Base-by-base conservation (phyloP, 2,329 filamentous ascomycete species). In the Talaromyces verruculosus region DNA sequence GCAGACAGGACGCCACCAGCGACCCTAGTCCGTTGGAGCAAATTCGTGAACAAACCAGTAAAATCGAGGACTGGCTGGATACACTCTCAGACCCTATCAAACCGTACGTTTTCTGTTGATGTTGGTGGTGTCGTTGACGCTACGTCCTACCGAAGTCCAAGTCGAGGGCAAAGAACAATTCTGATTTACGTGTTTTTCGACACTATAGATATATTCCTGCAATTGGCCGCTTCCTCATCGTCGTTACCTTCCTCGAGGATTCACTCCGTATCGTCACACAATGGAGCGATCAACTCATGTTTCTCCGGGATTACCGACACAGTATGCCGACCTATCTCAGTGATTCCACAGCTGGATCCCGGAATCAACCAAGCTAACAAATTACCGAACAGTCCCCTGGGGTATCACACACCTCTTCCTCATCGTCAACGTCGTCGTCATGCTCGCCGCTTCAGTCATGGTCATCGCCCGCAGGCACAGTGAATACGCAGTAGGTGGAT, bases 181-280 rank as follows among this genome's bases (percentile, higher is more conserved):
- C 72, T 66, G 69, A 71, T 74, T 69, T 71, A 74, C 57, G 33
- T 22, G 19, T 61, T 19, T 11, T 28, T 49, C 39, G 10, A 35
- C 13, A 17, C 28, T 76, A 97, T 76, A 97, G 93, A 69, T 96
- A 96, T 78, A 86, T 99, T 53, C 95, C 95, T 67, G 92, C 92
- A 70, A 94, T 99, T 83, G 95, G 95, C 71, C 92, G 95, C 71
- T 98, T 98, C 81, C 82, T 99, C 72, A 99, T 99, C 73, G 95
- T 99, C 65, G 95, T 98, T 63, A 99, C 95, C 68, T 99, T 99
- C 82, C 85, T 99, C 72, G 95, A 99, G 81, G 95, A 99, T 83
- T 92, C 93, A 60, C 84, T 99, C 69, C 88, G 95, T 77, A 99
- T 99, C 80, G 84, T 98, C 73, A 99, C 95, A 72, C 95, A 99